Evolutionary conservation across 129 eudicot species (phyloP).

Genomic region (Oenanthe sinensis): DNA sequence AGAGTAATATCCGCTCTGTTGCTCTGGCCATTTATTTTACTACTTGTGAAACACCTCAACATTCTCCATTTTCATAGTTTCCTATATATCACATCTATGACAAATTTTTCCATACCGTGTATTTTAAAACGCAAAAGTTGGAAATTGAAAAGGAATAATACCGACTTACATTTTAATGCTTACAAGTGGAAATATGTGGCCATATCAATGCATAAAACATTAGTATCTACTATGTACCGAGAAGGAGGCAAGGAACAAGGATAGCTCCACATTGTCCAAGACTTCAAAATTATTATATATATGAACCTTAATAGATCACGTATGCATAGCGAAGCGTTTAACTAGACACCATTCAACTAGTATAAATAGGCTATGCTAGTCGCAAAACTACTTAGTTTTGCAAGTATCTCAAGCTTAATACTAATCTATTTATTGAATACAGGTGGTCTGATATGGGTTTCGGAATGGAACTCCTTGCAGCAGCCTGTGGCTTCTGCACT

Average conservation of each 20-base stretch:
- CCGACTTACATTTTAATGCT: neutral
- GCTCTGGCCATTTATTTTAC: neutral
- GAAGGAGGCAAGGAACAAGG: neutral
- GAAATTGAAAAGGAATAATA: neutral
- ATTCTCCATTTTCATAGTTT: neutral
- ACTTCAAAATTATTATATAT: neutral
- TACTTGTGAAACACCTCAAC: neutral
- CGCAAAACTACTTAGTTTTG: neutral
- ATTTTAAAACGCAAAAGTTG: neutral
- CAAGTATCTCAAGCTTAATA: neutral
- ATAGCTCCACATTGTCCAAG: neutral
- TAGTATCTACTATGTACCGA: neutral
- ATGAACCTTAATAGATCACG: neutral
- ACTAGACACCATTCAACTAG: neutral
- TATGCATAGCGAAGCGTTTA: neutral
- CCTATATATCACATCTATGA: neutral
- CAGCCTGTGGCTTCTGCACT: conserved; percentile 95
- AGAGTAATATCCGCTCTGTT: conserved; percentile 29
- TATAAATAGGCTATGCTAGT: neutral
- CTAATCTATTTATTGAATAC: conserved; percentile 9
- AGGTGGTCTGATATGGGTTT: conserved; percentile 88
- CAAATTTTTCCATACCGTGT: neutral
- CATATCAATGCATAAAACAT: neutral
- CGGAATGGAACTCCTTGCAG: conserved; percentile 87
- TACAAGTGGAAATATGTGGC: neutral